Base-by-base conservation (phyloP, 345 rosid genomes). In the Populus deltoides region DNA sequence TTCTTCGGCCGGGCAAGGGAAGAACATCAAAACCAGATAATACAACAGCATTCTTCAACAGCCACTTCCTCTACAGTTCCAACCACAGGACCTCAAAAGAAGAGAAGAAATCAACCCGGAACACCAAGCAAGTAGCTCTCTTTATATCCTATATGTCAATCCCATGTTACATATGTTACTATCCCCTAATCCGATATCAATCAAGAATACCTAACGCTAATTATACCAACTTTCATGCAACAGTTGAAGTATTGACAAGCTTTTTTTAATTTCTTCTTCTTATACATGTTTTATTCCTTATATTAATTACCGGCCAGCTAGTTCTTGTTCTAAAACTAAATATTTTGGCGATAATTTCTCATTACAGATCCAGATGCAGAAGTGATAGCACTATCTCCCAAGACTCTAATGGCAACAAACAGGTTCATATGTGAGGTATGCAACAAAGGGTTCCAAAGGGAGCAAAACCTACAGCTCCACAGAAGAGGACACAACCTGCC, bases 391-490 rank as follows among this genome's bases (percentile, higher is more conserved):
- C 74, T 79, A 57, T 73, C 81, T 39, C 81, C 81, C n/a, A 79
- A 68, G 77, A 79, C 81, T 2, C 62, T 79, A 68, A 79, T 79
- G 81, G 81, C 81, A 68, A 79, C 81, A 55, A 79, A 79, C 73
- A 79, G 81, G 69, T 79, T 79, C 77, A 79, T 79, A 66, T 79
- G 81, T 43, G 81, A 79, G 53, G 81, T 79, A 68, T 79, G 81
- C 77, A 79, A 68, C 77, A 78, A 78, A 78, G 81, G 81, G 35
- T 78, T 78, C 33, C 81, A 78, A 72, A 72, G 81, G 72, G 81
- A 78, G 68, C 81, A 78, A 66, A 78, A 78, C 33, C 33, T 78
- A 49, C 81, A 78, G 72, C 77, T 79, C 5, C 81, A 79, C 31
- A 73, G 81, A 73, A 79, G 81, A 79, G 81, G 81, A 33, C 81